Base-by-base conservation (phyloP, 495 filamentous ascomycete species). In the Penicillium waksmanii region DNA sequence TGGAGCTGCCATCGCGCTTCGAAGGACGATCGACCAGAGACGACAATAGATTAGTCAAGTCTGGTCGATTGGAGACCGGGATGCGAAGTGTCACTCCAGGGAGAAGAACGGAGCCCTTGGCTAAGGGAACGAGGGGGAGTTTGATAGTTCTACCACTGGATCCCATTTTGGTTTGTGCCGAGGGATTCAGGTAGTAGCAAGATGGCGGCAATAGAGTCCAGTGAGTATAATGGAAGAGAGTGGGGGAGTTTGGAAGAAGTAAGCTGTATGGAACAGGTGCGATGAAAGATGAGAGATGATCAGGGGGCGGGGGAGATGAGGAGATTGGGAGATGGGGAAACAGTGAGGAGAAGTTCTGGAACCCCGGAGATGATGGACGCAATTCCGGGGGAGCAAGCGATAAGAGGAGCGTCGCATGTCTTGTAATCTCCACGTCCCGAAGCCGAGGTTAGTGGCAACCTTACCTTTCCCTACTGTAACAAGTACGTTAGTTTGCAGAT, bases 21-120 rank as follows among this genome's bases (percentile, higher is more conserved):
- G 85, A 81, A 18, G 85, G 82, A 47, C 84, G 84, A 53, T 86
- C 85, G 67, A 92, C 89, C 47, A 95, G 80, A 40, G 87, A 84
- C 7, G 90, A 87, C 15, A 97, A 85, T 35, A 97, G 78, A 54
- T 92, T 89, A 44, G 89, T 85, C 56, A 96, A 85, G 69, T 97
- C 93, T 33, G 90, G 83, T 13, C 93, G 89, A 70, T 88, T 89
- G 25, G 85, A 77, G 21, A 96, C 85, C 18, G 89, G 84, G 51
- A 96, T 86, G 58, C 91, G 85, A 31, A 92, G 76, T 40, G 90
- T 87, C 17, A 89, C 85, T 51, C 92, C 91, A 19, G 93, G 93
- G 0, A 96, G 83, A 25, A 97, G 84, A 38, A 96, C 89, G 36
- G 81, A 81, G 64, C 85, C 86, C 58, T 86, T 85, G 18, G 90